Conservation (phyloP, 805 yeast genomes). For the Lipomyces mesembrius region DNA sequence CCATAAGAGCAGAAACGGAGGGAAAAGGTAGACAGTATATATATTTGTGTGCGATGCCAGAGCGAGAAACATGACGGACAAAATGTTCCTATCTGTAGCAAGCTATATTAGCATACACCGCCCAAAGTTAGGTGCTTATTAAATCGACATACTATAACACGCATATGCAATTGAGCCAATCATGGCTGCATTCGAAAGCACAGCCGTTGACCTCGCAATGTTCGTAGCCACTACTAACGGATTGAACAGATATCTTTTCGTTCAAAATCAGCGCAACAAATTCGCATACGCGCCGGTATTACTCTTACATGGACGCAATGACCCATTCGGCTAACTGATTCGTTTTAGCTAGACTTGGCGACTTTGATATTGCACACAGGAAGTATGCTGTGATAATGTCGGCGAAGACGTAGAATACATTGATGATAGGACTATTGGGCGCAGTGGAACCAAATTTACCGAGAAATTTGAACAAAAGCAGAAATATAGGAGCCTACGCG, state of each 20-base stretch:
- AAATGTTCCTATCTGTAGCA: constrained; percentile 8
- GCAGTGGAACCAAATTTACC: constrained; percentile 56
- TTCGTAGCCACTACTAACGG: constrained; percentile 76
- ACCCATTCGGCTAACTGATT: constrained; percentile 48
- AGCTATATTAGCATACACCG: neutral
- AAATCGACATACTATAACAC: constrained; percentile 44
- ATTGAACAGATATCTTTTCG: constrained; percentile 63
- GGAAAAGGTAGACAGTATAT: constrained; percentile 62
- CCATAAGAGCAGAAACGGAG: constrained; percentile 53
- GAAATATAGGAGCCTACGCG: constrained; percentile 26
- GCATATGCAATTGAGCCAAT: constrained; percentile 54
- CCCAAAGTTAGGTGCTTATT: neutral
- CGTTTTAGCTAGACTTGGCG: constrained; percentile 13
- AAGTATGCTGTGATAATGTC: constrained; percentile 63
- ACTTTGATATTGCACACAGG: constrained; percentile 57
- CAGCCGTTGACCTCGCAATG: constrained; percentile 67
- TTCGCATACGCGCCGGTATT: neutral
- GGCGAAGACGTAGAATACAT: constrained; percentile 57
- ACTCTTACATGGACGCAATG: constrained; percentile 55
- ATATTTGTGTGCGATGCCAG: constrained; percentile 66
- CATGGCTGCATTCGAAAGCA: constrained; percentile 64
- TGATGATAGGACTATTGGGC: constrained; percentile 36
- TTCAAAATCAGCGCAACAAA: neutral
- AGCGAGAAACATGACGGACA: constrained; percentile 60
- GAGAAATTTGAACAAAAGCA: constrained; percentile 64